A percentile compares a stretch with the other conserved stretches of the same genome.
phyloP scores from a whole-genome alignment of 805 yeast species.

The Starmerella stigmatis region DNA sequence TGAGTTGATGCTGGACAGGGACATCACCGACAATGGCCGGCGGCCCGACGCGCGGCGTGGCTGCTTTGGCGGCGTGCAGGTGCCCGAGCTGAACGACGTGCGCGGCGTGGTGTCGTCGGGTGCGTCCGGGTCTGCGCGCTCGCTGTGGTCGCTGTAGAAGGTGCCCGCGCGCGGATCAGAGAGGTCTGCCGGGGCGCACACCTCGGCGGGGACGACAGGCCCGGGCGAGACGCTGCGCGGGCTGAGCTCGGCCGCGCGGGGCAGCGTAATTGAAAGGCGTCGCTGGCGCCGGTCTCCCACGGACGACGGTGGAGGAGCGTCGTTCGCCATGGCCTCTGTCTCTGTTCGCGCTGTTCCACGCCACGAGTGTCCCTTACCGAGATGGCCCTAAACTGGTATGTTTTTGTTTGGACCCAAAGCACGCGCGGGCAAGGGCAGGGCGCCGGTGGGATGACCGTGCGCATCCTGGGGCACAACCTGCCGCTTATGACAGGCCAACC shows the following conservation, averaged over 20 bases:
- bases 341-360: background rate
- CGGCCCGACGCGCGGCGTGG: conserved; percentile 14
- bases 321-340: background rate
- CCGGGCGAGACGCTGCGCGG: background rate
- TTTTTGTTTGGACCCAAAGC: background rate
- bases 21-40: conserved; percentile 17
- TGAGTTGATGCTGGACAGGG: conserved; percentile 18
- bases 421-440: conserved; percentile 3
- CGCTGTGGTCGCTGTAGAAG: background rate
- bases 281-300: background rate
- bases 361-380: conserved; percentile 2
- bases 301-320: background rate
- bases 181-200: background rate
- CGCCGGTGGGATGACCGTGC: no score
- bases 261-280: background rate
- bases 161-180: background rate
- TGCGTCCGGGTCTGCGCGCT: conserved; percentile 7
- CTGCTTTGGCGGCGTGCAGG: conserved; percentile 10
- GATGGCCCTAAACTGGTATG: conserved; percentile 1
- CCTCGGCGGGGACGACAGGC: background rate
- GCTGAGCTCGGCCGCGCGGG: background rate
- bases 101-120: conserved; percentile 16
- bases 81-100: conserved; percentile 2
- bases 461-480: no score
- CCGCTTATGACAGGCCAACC: conserved; percentile 4